phyloP scores from a whole-genome alignment of 106 monocot species.

The Dendrobium officinale region DNA sequence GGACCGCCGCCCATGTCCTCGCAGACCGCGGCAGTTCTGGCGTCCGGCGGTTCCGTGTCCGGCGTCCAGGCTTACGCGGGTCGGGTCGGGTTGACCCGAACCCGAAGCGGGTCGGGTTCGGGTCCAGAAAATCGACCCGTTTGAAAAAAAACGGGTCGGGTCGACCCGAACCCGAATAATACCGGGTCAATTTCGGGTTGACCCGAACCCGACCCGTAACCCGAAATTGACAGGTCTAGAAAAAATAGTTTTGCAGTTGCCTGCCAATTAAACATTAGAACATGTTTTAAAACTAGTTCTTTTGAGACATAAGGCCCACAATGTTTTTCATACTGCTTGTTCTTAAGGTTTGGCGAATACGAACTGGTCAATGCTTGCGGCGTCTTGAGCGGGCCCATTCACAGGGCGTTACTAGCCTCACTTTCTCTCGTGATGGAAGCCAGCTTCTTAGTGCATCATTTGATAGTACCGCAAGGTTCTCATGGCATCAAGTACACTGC shows the following conservation, averaged over 20 bases:
- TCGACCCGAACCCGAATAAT: no score
- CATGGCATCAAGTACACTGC: slow-evolving; percentile 5
- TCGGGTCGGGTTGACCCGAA: no score
- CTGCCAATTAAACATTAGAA: background rate
- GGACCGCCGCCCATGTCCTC: no score
- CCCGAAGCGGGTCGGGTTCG: no score
- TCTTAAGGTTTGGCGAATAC: slow-evolving; percentile 87
- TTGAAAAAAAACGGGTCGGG: no score
- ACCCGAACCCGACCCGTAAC: no score
- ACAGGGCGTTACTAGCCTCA: slow-evolving; percentile 86
- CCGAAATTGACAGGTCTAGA: no score
- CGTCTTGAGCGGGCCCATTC: slow-evolving; percentile 93
- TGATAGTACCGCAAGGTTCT: slow-evolving; percentile 90
- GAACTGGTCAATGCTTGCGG: slow-evolving; percentile 86
- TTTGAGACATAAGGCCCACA: background rate
- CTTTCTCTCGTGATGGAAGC: slow-evolving; percentile 87
- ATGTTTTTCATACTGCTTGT: background rate
- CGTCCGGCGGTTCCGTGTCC: no score
- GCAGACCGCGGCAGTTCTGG: no score
- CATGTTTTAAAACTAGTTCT: background rate
- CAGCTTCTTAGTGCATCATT: slow-evolving; percentile 95
- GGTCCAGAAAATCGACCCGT: no score
- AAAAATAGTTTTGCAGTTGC: background rate
- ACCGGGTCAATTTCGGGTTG: no score
- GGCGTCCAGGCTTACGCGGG: no score